Evolutionary conservation across 2,329 filamentous ascomycete species (phyloP).

Genomic region (Penicillium sp.): DNA sequence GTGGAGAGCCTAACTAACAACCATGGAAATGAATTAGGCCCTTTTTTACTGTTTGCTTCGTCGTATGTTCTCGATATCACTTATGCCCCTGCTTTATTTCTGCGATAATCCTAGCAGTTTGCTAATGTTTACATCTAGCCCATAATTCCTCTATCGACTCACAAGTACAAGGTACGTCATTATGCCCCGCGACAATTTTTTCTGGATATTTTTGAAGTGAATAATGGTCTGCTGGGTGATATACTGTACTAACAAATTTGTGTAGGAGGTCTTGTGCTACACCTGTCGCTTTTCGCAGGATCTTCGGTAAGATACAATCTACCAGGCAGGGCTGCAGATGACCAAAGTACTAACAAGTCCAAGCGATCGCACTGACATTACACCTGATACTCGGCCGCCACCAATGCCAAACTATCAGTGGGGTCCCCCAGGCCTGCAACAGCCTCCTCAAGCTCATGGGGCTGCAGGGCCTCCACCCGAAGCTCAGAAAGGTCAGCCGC

Average conservation of each 20-base stretch:
- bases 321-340: background rate
- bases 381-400: slow-evolving; percentile 35
- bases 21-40: slow-evolving; percentile 29
- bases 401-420: slow-evolving; percentile 14
- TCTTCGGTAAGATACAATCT: slow-evolving; percentile 27
- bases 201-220: background rate
- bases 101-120: background rate
- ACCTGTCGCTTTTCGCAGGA: slow-evolving; percentile 42
- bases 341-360: background rate
- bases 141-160: slow-evolving; percentile 38
- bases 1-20: slow-evolving; percentile 6
- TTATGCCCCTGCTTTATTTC: background rate
- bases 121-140: slow-evolving; percentile 30
- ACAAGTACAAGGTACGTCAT: slow-evolving; percentile 41
- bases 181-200: background rate
- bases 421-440: slow-evolving; percentile 7
- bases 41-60: slow-evolving; percentile 49
- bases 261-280: slow-evolving; percentile 40
- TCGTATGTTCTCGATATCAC: slow-evolving; percentile 26
- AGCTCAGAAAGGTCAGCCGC: background rate
- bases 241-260: background rate
- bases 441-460: slow-evolving; percentile 20
- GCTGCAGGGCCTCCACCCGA: slow-evolving; percentile 10
- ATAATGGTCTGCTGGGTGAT: background rate
- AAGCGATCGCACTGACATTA: slow-evolving; percentile 41